Evolutionary conservation across 2,329 filamentous ascomycete genomes (phyloP).

Genomic region (Myriangium duriaei): DNA sequence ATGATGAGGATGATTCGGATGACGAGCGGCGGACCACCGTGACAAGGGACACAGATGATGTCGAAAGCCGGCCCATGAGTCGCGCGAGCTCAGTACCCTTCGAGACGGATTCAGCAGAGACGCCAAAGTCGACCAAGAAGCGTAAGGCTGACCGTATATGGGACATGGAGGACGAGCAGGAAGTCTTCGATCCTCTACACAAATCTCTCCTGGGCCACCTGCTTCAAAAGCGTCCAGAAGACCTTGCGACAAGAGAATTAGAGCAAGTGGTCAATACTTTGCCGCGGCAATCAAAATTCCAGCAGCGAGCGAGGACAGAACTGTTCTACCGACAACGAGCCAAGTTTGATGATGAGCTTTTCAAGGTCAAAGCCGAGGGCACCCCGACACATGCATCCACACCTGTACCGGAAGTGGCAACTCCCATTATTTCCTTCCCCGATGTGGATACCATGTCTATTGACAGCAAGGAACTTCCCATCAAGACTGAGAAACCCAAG

Average conservation of each 20-base stretch:
- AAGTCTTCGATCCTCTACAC: conserved; percentile 32
- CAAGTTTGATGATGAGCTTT: conserved; percentile 74
- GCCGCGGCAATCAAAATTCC: conserved; percentile 42
- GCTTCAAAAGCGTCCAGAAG: conserved; percentile 51
- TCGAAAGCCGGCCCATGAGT: conserved; percentile 69
- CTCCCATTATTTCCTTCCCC: conserved; percentile 1
- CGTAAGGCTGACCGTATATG: conserved; percentile 30
- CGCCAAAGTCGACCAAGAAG: conserved; percentile 29
- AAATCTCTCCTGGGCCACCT: conserved; percentile 36
- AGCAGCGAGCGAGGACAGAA: conserved; percentile 59
- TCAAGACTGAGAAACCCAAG: conserved; percentile 30
- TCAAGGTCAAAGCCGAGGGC: conserved; percentile 47
- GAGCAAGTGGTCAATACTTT: conserved; percentile 44
- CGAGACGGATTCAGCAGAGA: conserved; percentile 36
- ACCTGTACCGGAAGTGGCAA: conserved; percentile 14
- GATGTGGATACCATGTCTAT: conserved; percentile 7
- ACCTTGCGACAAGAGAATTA: conserved; percentile 51
- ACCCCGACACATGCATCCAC: conserved; percentile 21
- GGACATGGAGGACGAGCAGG: conserved; percentile 38
- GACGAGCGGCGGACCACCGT: conserved; percentile 55
- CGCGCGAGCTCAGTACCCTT: conserved; percentile 48
- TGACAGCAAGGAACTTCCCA: conserved; percentile 15
- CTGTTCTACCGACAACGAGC: conserved; percentile 63
- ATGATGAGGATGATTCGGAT: conserved; percentile 69
- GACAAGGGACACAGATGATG: conserved; percentile 69